These are phyloP conservation scores for Arthrobotrys megalospora DNA, from an alignment of 2,329 filamentous ascomycete genomes.

Conservation along the genomic window DNA sequence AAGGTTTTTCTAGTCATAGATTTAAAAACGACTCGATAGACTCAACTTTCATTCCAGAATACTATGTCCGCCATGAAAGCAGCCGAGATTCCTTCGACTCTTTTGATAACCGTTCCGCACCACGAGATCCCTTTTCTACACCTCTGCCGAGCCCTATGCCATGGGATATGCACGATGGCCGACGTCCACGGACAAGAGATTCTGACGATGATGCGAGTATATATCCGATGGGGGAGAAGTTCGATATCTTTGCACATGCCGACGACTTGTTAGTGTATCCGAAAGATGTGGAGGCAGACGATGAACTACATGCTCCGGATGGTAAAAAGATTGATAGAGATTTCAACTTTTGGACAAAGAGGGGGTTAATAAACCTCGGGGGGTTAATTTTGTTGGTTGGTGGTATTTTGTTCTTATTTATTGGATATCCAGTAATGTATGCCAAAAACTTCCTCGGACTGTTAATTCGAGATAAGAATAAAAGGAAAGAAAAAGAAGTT, in stretches of 20 bases:
- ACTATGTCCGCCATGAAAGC: conserved; percentile 41
- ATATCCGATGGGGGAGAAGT: conserved; percentile 81
- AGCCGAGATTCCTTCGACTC: conserved; percentile 52
- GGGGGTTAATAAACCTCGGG: conserved; percentile 77
- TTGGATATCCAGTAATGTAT: conserved; percentile 79
- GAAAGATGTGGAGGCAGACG: conserved; percentile 81
- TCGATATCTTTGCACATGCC: conserved; percentile 77
- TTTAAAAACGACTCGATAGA: conserved; percentile 43
- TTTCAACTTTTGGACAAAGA: conserved; percentile 76
- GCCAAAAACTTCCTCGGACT: conserved; percentile 64
- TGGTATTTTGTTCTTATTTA: conserved; percentile 77
- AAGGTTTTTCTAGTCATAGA: conserved; percentile 46
- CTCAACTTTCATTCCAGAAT: conserved; percentile 46
- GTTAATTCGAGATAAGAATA: not conserved
- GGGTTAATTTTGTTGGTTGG: conserved; percentile 74
- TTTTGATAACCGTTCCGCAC: conserved; percentile 29
- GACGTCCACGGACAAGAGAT: conserved; percentile 75
- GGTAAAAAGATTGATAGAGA: conserved; percentile 75
- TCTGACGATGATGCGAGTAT: conserved; percentile 73
- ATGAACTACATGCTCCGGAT: conserved; percentile 80
- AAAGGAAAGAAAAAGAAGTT: conserved; percentile 8
- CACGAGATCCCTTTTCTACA: conserved; percentile 53
- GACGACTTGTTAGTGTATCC: conserved; percentile 78
- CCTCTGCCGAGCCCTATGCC: conserved; percentile 44
- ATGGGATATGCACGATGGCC: conserved; percentile 44